phyloP scores from a whole-genome alignment of 2,329 filamentous ascomycete species.

The Diaporthe humulicola region DNA sequence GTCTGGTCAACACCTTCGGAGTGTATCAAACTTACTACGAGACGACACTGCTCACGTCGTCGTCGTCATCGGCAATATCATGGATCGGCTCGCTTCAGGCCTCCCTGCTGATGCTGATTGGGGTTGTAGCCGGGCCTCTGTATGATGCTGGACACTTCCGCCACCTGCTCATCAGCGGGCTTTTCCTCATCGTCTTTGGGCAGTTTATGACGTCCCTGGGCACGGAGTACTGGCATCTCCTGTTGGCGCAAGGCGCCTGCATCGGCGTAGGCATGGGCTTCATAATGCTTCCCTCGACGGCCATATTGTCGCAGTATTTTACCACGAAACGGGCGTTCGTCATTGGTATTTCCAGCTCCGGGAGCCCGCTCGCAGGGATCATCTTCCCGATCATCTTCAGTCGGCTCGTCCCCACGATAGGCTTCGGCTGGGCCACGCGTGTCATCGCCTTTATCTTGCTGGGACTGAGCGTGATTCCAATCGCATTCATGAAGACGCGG shows the following conservation, averaged over 20 bases:
- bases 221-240: constrained; percentile 57
- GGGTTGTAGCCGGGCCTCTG: constrained; percentile 55
- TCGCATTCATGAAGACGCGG: constrained; percentile 55
- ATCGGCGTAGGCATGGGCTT: constrained; percentile 54
- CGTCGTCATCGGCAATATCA: constrained; percentile 56
- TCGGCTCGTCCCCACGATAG: constrained; percentile 45
- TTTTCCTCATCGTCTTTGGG: constrained; percentile 54
- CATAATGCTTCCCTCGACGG: constrained; percentile 52
- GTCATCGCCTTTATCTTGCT: constrained; percentile 65
- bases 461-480: constrained; percentile 52
- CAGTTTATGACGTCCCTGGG: constrained; percentile 61
- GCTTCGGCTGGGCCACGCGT: constrained; percentile 58
- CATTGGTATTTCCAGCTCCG: constrained; percentile 48
- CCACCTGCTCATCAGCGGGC: constrained; percentile 51
- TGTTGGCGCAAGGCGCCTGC: constrained; percentile 56
- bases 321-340: constrained; percentile 48
- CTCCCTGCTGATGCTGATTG: constrained; percentile 56
- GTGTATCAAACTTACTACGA: constrained; percentile 62
- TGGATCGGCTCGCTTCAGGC: constrained; percentile 61
- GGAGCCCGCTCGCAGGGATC: constrained; percentile 57
- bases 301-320: constrained; percentile 58
- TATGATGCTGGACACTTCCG: constrained; percentile 59
- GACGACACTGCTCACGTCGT: constrained; percentile 48
- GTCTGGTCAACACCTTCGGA: constrained; percentile 59
- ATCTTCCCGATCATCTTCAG: constrained; percentile 61